Base-by-base conservation (phyloP, 1,139 yeast genomes). In the Petasospora fabianii region DNA sequence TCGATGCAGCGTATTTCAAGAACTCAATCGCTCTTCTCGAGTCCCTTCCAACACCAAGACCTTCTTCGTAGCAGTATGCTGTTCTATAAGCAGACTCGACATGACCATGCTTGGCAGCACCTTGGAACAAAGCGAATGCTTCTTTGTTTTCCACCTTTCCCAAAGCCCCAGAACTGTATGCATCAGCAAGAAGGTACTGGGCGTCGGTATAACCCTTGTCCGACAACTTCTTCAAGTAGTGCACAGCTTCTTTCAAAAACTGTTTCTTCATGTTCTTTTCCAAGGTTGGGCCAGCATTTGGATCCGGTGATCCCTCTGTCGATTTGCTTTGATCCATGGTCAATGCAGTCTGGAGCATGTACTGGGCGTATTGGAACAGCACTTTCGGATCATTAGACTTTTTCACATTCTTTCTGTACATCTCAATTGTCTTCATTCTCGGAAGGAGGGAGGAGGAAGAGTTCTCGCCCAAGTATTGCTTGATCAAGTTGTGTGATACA, bases 101-200 rank as follows among this genome's bases (percentile, higher is more conserved):
- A 57, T 92, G 97, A 17, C 92, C 95, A 51, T 85, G 92, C 60
- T 90, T 92, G 6, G 96, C 96, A 7, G 97, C 96, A 26, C 86
- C 69, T 58, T 83, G 90, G 60, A 92, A 92, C 39, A 85, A 71
- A 2, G 64, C 53, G 51, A 86, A 83, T 3, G 97, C 84, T 49
- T 85, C 92, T 48, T 74, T 75, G 52, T 82, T 71, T 40, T 88
- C 96, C n/a, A 84, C 71, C 56, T 82, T 84, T 0, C 94, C 95
- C 43, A 88, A 71, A 0, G 88, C 88, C 2, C 96, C 96, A 5
- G 92, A 81, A 19, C 92, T 77, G 58, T 80, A 81, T 0, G 94
- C 92, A 60, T 92, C 97, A 14, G 80, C 98, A 30, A 92, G 66
- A 27, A 90, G 69, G 58, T 90, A 92, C 59, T 90, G 97, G 0